phyloP scores from a whole-genome alignment of 495 filamentous ascomycete genomes.

The Lineolata rhizophorae region DNA sequence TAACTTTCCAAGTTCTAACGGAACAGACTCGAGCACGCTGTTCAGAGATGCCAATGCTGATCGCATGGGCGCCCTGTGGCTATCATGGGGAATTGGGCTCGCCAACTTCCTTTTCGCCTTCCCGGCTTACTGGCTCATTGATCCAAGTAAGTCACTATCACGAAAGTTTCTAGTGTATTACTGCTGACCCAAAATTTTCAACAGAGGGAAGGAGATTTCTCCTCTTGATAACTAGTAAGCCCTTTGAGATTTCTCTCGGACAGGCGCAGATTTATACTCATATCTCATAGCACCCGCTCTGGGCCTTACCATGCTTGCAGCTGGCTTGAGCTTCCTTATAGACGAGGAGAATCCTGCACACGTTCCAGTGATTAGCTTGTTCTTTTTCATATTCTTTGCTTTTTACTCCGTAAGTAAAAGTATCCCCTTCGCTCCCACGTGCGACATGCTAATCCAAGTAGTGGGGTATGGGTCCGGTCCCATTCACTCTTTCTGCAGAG shows the following conservation, averaged over 20 bases:
- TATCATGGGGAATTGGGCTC: background rate
- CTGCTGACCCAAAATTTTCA: background rate
- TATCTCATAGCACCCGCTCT: no score
- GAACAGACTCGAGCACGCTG: background rate
- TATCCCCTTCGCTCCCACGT: background rate
- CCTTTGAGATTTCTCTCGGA: no score
- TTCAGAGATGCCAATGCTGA: background rate
- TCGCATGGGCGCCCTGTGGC: background rate
- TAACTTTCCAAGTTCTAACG: background rate
- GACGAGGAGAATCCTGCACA: background rate
- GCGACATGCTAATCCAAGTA: background rate
- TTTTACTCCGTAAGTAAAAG: background rate
- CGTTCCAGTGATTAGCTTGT: background rate
- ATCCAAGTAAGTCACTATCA: background rate
- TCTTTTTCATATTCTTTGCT: background rate
- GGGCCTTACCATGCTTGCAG: background rate
- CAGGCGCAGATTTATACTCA: no score
- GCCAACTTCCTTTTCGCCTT: constrained; percentile 1
- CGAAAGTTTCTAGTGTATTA: background rate
- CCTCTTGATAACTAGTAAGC: no score
- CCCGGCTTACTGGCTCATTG: background rate
- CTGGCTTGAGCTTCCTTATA: background rate
- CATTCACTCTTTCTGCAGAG: background rate
- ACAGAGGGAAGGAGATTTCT: no score
- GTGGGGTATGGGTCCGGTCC: background rate